Conservation (phyloP, 2,329 filamentous ascomycete genomes). For the Arthrobotrys musiformis region DNA sequence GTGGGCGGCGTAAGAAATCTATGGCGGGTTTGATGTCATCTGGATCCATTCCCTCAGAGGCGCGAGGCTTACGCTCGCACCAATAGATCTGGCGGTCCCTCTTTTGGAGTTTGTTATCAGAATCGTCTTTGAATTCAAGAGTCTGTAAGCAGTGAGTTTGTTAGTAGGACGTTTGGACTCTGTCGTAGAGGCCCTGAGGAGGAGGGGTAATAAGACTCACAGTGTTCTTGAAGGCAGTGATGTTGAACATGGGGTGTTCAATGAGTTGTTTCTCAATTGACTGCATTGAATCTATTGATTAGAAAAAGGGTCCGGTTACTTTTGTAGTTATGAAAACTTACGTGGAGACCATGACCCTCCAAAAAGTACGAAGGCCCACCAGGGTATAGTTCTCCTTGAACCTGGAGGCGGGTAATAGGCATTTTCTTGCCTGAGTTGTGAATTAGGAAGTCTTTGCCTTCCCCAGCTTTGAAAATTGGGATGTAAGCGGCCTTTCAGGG, state of each 20-base stretch:
- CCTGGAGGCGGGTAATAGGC: conserved; percentile 6
- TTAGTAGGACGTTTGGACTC: neutral
- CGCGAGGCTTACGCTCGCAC: conserved; percentile 13
- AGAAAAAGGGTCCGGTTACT: neutral
- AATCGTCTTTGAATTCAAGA: neutral
- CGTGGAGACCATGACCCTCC: conserved; percentile 2
- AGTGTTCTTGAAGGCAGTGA: neutral
- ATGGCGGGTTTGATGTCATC: conserved; percentile 6
- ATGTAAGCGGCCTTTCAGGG: neutral
- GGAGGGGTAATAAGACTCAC: neutral
- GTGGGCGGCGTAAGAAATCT: neutral
- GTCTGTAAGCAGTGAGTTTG: neutral
- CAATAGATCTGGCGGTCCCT: neutral
- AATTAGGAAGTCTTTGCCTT: neutral
- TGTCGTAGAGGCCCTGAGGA: neutral
- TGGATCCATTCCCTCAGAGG: neutral
- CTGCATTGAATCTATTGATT: neutral
- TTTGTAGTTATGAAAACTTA: conserved; percentile 16
- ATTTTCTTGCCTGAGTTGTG: neutral
- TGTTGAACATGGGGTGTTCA: neutral
- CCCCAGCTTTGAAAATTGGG: neutral
- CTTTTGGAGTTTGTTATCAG: neutral
- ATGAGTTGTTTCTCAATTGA: neutral
- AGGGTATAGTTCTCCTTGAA: conserved; percentile 33
- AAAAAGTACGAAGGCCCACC: conserved; percentile 13